phyloP scores from a whole-genome alignment of 306 rosid genomes.

The Rosa rugosa region DNA sequence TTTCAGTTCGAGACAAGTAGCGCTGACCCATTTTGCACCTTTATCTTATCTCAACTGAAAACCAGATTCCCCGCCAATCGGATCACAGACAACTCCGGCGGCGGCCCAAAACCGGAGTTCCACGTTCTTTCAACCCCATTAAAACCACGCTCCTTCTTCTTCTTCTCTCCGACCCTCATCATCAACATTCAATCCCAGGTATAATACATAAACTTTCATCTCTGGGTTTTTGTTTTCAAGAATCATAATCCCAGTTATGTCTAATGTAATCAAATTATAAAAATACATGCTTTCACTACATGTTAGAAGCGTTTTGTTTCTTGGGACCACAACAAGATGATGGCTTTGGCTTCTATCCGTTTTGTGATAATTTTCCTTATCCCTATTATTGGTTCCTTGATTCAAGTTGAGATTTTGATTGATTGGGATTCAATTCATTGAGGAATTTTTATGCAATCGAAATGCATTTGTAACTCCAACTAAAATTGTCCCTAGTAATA shows the following conservation, averaged over 20 bases:
- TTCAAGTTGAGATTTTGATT: neutral
- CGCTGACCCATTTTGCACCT: neutral
- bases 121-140: neutral
- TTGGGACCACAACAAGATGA: slow-evolving; percentile 50
- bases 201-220: neutral
- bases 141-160: slow-evolving; percentile 2
- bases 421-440: neutral
- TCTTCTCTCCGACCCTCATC: neutral
- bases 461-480: neutral
- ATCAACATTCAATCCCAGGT: slow-evolving; percentile 4
- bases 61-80: slow-evolving; percentile 27
- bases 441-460: neutral
- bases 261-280: neutral
- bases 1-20: neutral
- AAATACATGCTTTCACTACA: slow-evolving; percentile 16
- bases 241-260: neutral
- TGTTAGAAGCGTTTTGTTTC: slow-evolving; percentile 5
- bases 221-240: neutral
- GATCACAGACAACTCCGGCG: slow-evolving; percentile 7
- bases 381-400: slow-evolving; percentile 33
- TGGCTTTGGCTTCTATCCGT: slow-evolving; percentile 33
- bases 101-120: neutral
- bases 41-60: neutral
- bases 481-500: neutral
- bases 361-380: slow-evolving; percentile 29